Percentiles rank a stretch among this genome's conserved stretches.
These are phyloP conservation scores for Phaeosphaeriaceae sp. DNA, from an alignment of 2,329 filamentous ascomycete species.

Conservation along the genomic window DNA sequence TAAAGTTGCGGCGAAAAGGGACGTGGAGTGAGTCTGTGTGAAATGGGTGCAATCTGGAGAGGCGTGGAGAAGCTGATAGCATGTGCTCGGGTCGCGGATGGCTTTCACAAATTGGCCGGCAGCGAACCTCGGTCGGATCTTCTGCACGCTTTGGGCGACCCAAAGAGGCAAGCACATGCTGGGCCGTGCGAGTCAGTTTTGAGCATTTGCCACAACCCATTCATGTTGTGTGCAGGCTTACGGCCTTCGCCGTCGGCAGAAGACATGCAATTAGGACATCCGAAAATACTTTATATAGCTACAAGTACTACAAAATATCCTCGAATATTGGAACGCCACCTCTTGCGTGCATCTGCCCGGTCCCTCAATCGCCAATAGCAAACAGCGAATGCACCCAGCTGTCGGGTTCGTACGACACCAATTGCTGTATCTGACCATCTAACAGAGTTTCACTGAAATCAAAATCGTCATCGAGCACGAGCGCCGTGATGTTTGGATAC, in stretches of 20 bases:
- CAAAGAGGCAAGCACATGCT: slow-evolving; percentile 24
- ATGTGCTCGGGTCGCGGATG: slow-evolving; percentile 22
- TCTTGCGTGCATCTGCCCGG: background rate
- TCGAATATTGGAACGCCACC: background rate
- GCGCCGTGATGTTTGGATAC: slow-evolving; percentile 40
- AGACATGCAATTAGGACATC: background rate
- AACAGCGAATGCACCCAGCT: slow-evolving; percentile 51
- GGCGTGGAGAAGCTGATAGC: slow-evolving; percentile 1
- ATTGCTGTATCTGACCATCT: slow-evolving; percentile 41
- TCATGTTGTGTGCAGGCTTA: slow-evolving; percentile 7
- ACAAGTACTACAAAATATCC: background rate
- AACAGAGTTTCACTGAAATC: slow-evolving; percentile 47
- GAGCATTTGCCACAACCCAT: slow-evolving; percentile 11
- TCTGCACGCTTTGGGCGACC: slow-evolving; percentile 19
- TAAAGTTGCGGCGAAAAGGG: background rate
- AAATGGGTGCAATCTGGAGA: slow-evolving; percentile 1
- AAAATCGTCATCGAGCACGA: slow-evolving; percentile 47
- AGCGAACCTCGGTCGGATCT: slow-evolving; percentile 31
- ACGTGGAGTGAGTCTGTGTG: background rate
- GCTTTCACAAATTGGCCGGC: slow-evolving; percentile 26
- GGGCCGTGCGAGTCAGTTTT: slow-evolving; percentile 19
- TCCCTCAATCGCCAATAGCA: slow-evolving; percentile 38
- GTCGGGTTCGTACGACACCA: slow-evolving; percentile 44
- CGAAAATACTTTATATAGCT: background rate
- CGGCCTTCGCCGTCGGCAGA: background rate